These are phyloP conservation scores for Nemania sp. DNA, from an alignment of 2,329 filamentous ascomycete genomes.

Conservation along the genomic window DNA sequence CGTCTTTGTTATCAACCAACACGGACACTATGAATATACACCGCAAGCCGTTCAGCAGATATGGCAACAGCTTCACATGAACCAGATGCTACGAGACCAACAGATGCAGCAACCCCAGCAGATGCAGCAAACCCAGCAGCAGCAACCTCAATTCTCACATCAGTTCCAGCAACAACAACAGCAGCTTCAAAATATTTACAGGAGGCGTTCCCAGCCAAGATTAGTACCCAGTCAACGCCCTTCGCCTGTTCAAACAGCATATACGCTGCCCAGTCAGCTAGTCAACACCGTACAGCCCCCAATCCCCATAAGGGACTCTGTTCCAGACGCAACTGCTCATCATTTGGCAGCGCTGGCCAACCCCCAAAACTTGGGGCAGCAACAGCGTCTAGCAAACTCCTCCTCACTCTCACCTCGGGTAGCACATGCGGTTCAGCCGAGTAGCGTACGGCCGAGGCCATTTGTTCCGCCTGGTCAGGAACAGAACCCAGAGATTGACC, in stretches of 20 bases:
- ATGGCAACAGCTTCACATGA: slow-evolving; percentile 14
- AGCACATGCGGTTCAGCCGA: slow-evolving; percentile 10
- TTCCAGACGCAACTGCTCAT: neutral
- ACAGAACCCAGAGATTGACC: slow-evolving; percentile 17
- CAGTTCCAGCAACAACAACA: slow-evolving; percentile 9
- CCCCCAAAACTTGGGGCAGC: neutral
- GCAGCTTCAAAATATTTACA: slow-evolving; percentile 9
- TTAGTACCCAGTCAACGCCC: slow-evolving; percentile 12
- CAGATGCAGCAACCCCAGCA: slow-evolving; percentile 2
- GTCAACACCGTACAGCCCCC: neutral
- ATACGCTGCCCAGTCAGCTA: neutral
- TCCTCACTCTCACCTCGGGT: slow-evolving; percentile 1
- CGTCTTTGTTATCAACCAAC: slow-evolving; percentile 6
- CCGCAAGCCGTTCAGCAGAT: slow-evolving; percentile 7
- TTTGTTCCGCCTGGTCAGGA: neutral
- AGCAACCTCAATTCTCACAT: slow-evolving; percentile 3
- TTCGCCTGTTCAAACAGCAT: slow-evolving; percentile 10
- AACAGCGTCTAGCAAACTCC: neutral
- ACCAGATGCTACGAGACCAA: neutral
- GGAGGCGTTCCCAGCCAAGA: slow-evolving; percentile 16
- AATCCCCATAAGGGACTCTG: slow-evolving; percentile 12
- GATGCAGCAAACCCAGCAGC: too few species aligned
- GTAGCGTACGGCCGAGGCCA: slow-evolving; percentile 3
- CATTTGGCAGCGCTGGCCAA: neutral
- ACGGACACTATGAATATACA: slow-evolving; percentile 17